Evolutionary conservation across 768 basidiomycete genomes (phyloP), one percentile per base, ranked within the genome.

Genomic region (Leucocoprinus birnbaumii): DNA sequence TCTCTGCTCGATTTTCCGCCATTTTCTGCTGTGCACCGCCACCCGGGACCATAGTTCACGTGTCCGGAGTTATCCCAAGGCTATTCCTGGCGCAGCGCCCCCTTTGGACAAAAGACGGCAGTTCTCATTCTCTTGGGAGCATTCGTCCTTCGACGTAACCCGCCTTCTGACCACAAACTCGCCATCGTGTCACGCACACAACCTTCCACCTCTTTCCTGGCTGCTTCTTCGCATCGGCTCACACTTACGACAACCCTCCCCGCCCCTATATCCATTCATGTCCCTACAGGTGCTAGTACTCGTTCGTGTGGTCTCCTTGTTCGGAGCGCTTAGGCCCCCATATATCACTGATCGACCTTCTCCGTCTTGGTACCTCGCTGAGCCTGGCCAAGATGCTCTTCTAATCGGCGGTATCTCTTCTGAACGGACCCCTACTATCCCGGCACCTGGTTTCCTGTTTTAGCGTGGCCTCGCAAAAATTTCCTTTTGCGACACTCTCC

Each of bases 81-180:
- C 43, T 53, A 53, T 45, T 53, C 51, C 43, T 45, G 51, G 51
- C 8, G 13, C 51, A 44, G 27, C 22, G 18, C 50, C 50, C 34
- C 51, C 51, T 51, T 24, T 50, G 40, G 27, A 40, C 48, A 38
- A 50, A 38, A 9, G 35, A 14, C 40, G 24, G n/a, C 50, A 51
- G 26, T 42, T 43, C 41, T 34, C 51, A 52, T 52, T 27, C 42
- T 22, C 51, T 53, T 53, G 51, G 44, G 51, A 53, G 51, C 13
- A 44, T 53, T 53, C 44, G 19, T 50, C 48, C 35, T 40, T 16
- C 19, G 31, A 31, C 31, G 31, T 11, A 31, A 21, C 35, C 8
- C 5, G 6, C 13, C 22, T 10, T 8, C n/a, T n/a, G n/a, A n/a
- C n/a, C n/a, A n/a, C n/a, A n/a, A n/a, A n/a, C 24, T 22, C 13